phyloP scores from a whole-genome alignment of 495 filamentous ascomycete genomes.

The Podospora fimiseda region DNA sequence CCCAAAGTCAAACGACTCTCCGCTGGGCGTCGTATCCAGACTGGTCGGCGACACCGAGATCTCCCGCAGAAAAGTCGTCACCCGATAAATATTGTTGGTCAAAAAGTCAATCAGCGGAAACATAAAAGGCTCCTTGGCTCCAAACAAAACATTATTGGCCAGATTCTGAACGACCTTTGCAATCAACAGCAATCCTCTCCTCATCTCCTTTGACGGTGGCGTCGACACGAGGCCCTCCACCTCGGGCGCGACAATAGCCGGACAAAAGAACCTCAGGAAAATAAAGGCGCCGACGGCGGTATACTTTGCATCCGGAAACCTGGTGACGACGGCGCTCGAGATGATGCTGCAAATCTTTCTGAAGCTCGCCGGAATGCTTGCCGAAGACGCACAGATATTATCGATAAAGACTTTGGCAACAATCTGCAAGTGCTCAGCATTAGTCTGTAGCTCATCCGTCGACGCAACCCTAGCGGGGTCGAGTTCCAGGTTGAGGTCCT shows the following conservation, averaged over 20 bases:
- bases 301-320: constrained; percentile 62
- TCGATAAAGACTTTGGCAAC: constrained; percentile 61
- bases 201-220: constrained; percentile 57
- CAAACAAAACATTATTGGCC: constrained; percentile 63
- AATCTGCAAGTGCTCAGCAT: constrained; percentile 52
- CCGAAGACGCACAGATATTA: constrained; percentile 54
- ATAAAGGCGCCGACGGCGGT: constrained; percentile 65
- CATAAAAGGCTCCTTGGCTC: constrained; percentile 66
- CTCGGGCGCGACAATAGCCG: constrained; percentile 62
- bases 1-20: constrained; percentile 60
- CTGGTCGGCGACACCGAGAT: constrained; percentile 49
- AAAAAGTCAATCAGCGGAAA: constrained; percentile 60
- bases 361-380: constrained; percentile 55
- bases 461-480: constrained; percentile 53
- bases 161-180: constrained; percentile 64
- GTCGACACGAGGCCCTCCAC: constrained; percentile 53
- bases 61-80: constrained; percentile 56
- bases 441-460: constrained; percentile 53
- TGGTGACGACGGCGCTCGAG: constrained; percentile 47
- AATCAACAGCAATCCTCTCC: constrained; percentile 57
- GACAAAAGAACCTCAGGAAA: constrained; percentile 63
- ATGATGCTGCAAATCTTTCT: constrained; percentile 61
- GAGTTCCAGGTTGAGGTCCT: constrained; percentile 58
- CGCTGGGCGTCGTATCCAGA: constrained; percentile 25
- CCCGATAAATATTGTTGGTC: constrained; percentile 54